These are phyloP conservation scores for Pleurotus salmoneostramineus DNA, from an alignment of 768 basidiomycete species.

Conservation along the genomic window DNA sequence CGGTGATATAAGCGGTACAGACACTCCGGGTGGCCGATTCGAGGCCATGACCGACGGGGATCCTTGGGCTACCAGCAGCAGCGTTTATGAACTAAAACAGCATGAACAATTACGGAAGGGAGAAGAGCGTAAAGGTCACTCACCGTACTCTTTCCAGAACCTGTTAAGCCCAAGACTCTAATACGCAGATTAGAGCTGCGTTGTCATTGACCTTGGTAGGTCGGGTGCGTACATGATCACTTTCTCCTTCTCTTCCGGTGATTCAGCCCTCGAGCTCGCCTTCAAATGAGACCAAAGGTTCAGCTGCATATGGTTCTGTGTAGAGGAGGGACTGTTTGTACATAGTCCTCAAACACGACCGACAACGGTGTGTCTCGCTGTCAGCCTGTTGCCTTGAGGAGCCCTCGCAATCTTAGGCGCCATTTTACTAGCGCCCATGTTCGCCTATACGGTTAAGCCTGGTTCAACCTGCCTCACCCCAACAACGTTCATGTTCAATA, in stretches of 20 bases:
- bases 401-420: no score
- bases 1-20: not conserved
- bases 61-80: not conserved
- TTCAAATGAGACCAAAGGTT: no score
- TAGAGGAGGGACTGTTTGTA: no score
- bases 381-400: no score
- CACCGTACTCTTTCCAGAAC: constrained; percentile 4
- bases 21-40: not conserved
- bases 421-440: no score
- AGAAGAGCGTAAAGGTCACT: not conserved
- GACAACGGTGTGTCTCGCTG: no score
- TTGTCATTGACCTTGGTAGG: not conserved
- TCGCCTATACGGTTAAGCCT: no score
- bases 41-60: constrained; percentile 8
- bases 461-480: no score
- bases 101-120: not conserved
- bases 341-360: no score
- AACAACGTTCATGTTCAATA: no score
- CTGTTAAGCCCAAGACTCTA: not conserved
- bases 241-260: no score
- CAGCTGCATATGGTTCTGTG: no score
- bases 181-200: not conserved
- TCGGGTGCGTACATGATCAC: not conserved
- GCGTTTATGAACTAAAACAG: constrained; percentile 8
- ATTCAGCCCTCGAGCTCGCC: not conserved